Evolutionary conservation across 441 rosid species (phyloP), one percentile per base, ranked within the genome.

Genomic region (Gossypium aridum): DNA sequence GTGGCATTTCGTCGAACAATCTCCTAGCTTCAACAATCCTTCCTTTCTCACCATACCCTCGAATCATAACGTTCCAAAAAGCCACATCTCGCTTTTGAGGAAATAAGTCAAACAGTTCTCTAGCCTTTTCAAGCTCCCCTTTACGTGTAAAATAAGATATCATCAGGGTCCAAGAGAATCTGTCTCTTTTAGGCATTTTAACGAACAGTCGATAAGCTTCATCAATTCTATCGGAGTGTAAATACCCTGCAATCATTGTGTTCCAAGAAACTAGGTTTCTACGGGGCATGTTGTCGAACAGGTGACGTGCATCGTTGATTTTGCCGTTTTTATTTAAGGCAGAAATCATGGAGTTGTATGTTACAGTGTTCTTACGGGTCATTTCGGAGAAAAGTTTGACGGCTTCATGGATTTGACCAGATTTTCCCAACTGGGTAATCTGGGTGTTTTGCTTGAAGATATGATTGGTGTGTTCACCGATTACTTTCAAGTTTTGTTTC

Each of bases 221-320:
- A 0, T 70, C 64, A 54, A 86, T 60, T 75, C 82, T 73, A 37
- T 59, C 68, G 31, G 81, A 82, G 61, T 70, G 78, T 62, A 86
- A 83, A 55, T 87, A 92, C 17, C 94, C 92, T 12, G 92, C 78
- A 65, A 91, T 85, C 67, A 94, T 73, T 0, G 85, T 78, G 67
- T 97, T 92, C 98, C 98, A 94, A 0, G 97, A 88, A 73, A 83
- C 71, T 67, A 82, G 82, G 61, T 92, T 95, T 81, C 88, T 86
- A 0, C 75, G 78, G 3, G 78, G 88, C 97, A 90, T 87, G 82
- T 81, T 70, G 39, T 92, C 93, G 78, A 94, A 91, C 89, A 87
- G 16, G 17, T 84, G 74, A 73, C 94, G 97, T 10, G 97, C 98
- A 69, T 59, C 79, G 1, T 20, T 54, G 49, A 92, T 60, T 55